Percentiles rank a stretch among this genome's conserved stretches.
Evolutionary conservation across 2,329 filamentous ascomycete species (phyloP).

Genomic region (Fusarium metavorans): DNA sequence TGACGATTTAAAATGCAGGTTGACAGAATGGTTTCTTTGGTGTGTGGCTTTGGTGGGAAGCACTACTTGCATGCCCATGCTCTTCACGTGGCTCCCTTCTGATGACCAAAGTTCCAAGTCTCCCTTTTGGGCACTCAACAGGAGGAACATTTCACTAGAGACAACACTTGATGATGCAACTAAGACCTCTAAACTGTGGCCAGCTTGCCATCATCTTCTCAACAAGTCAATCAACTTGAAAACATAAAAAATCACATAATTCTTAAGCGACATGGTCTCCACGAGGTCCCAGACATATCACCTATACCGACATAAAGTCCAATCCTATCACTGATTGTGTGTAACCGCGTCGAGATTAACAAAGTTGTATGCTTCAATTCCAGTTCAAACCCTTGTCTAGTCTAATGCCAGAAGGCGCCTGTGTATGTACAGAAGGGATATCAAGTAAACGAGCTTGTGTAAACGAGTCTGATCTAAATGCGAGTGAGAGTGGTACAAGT

Average conservation of each 20-base stretch:
- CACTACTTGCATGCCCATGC: background rate
- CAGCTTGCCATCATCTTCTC: background rate
- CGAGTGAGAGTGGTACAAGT: conserved; percentile 19
- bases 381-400: conserved; percentile 34
- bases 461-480: conserved; percentile 30
- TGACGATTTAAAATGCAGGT: background rate
- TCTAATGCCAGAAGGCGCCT: conserved; percentile 38
- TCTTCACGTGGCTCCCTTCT: background rate
- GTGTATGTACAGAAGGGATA: conserved; percentile 37
- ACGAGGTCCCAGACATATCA: background rate
- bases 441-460: conserved; percentile 28
- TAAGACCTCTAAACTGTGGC: background rate
- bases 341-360: background rate
- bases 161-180: background rate
- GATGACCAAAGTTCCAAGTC: background rate
- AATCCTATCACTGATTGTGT: background rate
- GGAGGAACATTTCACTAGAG: background rate
- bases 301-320: background rate
- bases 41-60: background rate
- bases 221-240: background rate
- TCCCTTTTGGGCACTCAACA: background rate
- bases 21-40: background rate
- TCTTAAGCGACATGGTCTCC: background rate
- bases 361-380: background rate
- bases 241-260: background rate